Base-by-base conservation (phyloP, 352 stramenopile species). In the Thalassiosira pacifica region DNA sequence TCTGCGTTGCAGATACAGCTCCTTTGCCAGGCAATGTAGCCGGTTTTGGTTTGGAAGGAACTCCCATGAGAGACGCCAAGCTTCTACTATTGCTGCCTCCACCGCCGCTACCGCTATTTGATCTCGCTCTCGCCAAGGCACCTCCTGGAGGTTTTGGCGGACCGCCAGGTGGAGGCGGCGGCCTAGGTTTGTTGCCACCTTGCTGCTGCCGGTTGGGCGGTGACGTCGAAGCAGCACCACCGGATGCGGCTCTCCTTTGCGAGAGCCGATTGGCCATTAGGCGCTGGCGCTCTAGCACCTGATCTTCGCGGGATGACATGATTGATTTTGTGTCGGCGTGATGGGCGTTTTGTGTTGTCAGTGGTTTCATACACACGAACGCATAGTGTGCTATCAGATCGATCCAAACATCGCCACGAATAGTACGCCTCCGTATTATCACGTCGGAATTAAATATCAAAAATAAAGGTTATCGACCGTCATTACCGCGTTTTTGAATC, bases 231-330 rank as follows among this genome's bases (percentile, higher is more conserved):
- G 42, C 13, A 22, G 6, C 31, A 24, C 22, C 26, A 8, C 26
- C 18, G 2, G 45, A 55, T 24, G 61, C 11, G n/a, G n/a, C n/a
- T n/a, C n/a, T n/a, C 29, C 22, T n/a, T 4, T 24, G 22, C 48
- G 29, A 16, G 18, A 82, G 13, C 1, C 76, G 67, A 65, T 65
- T 45, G 26, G 81, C 74, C 32, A 87, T 79, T 52, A 73, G 57
- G 6, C 81, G 81, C 53, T 87, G 81, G 32, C 75, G 57, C 59
- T 79, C 67, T 37, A 87, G 57, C 4, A 87, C 68, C 61, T 86
- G 26, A 16, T 37, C 79, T 69, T 86, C 79, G 10, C 72, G 65
- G 40, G 76, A 83, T 45, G 66, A 83, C 42, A 60, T 64, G 37
- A 13, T 48, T 48, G 37, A 48, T 13, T 48, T 48, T 48, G 13